Evolutionary conservation across 73 alveolate genomes (phyloP).

Genomic region (Blepharisma japonicum): DNA sequence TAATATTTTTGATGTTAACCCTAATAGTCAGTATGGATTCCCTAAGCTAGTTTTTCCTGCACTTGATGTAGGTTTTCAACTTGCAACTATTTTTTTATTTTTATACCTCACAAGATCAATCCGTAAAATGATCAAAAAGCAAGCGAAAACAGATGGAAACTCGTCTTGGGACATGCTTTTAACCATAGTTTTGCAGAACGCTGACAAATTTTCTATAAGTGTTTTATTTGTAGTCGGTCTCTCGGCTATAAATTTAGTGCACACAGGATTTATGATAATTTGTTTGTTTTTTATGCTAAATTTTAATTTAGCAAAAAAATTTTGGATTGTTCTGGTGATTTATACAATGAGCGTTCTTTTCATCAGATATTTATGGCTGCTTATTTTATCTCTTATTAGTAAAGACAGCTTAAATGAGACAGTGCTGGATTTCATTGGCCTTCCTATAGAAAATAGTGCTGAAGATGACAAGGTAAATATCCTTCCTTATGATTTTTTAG

Average conservation of each 20-base stretch:
- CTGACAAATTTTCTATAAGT: not conserved
- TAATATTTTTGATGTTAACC: not conserved
- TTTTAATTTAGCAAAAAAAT: constrained; percentile 13
- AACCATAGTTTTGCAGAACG: constrained; percentile 1
- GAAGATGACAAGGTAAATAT: not conserved
- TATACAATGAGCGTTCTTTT: not conserved
- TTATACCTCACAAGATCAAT: not conserved
- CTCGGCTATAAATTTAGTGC: not conserved
- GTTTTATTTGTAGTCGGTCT: constrained; percentile 20
- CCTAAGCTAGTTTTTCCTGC: not conserved
- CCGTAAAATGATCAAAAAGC: not conserved
- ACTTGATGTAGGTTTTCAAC: not conserved
- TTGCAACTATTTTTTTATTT: not conserved
- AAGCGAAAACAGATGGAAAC: not conserved
- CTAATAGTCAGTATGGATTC: not conserved
- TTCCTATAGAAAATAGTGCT: not conserved
- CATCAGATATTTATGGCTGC: not conserved
- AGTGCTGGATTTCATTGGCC: not conserved
- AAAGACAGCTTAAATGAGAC: not conserved
- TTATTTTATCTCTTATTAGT: not conserved
- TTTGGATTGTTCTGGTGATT: constrained; percentile 19
- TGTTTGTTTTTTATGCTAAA: not conserved
- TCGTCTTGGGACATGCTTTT: not conserved
- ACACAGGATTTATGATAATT: constrained; percentile 10
- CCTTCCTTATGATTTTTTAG: not conserved